These are phyloP conservation scores for Colletotrichum navitas DNA, from an alignment of 2,329 filamentous ascomycete genomes.

Conservation along the genomic window DNA sequence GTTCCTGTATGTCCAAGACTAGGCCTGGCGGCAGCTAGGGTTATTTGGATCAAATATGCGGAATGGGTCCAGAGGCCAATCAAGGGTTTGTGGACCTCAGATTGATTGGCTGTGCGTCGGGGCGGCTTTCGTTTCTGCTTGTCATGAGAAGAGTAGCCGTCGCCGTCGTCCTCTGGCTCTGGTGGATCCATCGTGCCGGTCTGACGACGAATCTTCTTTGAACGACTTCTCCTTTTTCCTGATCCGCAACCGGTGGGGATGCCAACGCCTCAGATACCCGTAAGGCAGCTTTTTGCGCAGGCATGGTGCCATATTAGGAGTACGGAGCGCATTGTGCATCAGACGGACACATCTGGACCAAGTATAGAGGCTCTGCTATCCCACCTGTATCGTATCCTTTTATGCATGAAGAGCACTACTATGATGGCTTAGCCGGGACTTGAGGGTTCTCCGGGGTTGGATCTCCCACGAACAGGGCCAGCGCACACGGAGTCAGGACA, in stretches of 20 bases:
- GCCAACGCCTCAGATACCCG: not conserved
- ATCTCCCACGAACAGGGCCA: not conserved
- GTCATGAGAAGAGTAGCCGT: conserved; percentile 28
- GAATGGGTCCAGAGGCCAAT: conserved; percentile 34
- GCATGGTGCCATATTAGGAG: conserved; percentile 16
- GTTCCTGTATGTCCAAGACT: conserved; percentile 36
- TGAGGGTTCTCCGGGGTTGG: not conserved
- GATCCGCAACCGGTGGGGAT: conserved; percentile 9
- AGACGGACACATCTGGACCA: not conserved
- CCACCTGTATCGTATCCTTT: conserved; percentile 3
- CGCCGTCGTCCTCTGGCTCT: conserved; percentile 2
- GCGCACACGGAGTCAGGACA: conserved; percentile 17
- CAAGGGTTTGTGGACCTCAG: conserved; percentile 37
- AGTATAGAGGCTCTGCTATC: conserved; percentile 6
- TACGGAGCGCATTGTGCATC: not conserved
- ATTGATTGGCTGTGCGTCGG: conserved; percentile 34
- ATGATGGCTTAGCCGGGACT: not conserved
- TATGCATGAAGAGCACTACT: conserved; percentile 17
- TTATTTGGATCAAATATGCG: conserved; percentile 41
- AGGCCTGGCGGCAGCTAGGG: conserved; percentile 41
- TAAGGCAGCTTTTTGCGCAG: not conserved
- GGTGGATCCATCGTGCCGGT: conserved; percentile 32
- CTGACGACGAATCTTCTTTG: conserved; percentile 40
- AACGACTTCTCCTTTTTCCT: conserved; percentile 32
- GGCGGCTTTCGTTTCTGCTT: conserved; percentile 41